Base-by-base conservation (phyloP, 2,329 filamentous ascomycete species). In the Nemania abortiva region DNA sequence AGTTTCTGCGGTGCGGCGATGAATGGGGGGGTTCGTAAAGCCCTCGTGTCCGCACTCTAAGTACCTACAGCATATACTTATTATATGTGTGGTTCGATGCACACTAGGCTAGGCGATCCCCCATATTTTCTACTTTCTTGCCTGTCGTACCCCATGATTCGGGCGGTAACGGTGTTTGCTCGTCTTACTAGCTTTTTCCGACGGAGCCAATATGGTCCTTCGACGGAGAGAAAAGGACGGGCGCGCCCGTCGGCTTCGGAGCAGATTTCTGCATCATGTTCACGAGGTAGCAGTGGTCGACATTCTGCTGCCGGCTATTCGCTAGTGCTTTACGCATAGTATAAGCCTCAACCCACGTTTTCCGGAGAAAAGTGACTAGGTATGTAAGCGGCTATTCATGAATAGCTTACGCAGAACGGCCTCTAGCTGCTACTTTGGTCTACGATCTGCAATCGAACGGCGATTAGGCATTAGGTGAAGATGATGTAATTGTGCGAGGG, bases 1-100 rank as follows among this genome's bases (percentile, higher is more conserved):
- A 62, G 37, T 45, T 37, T 37, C n/a, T 50, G 29, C 42, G 52
- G 52, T 59, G 45, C 42, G 47, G 62, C 56, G 50, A 63, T 50
- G 13, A 18, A 39, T n/a, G 24, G 58, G 39, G 15, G 24, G 10
- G 13, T 62, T 54, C 29, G 34, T 31, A 45, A 47, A 52, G 31
- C 49, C 58, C 58, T 66, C 50, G 59, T 57, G 50, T 37, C 22
- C 31, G 20, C 37, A 18, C 7, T 39, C 6, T 27, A 27, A 27
- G 24, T 55, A n/a, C n/a, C n/a, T n/a, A n/a, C n/a, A n/a, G n/a
- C n/a, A n/a, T 29, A 31, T 22, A 39, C 15, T 27, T 24, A 6
- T 42, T 61, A 49, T 55, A 39, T 37, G 58, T 37, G 58, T 24
- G 27, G 39, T 39, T 53, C 49, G 37, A 59, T 49, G 27, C 24